Evolutionary conservation across 2,329 filamentous ascomycete genomes (phyloP).

Genomic region (Plectosphaerella sp.): DNA sequence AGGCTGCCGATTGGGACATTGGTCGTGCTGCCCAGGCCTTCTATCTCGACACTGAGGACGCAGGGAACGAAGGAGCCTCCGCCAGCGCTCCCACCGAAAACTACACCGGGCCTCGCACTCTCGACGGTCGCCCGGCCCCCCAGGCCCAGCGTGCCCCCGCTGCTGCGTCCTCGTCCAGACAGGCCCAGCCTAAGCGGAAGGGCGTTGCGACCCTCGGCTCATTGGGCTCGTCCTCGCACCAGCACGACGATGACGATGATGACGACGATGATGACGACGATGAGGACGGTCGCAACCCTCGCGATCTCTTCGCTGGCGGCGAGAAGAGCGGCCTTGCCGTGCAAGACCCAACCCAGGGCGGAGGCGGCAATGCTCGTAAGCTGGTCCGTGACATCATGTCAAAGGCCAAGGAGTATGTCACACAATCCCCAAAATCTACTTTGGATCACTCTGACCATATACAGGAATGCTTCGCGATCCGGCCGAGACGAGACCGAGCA

Average conservation of each 20-base stretch:
- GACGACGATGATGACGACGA: slow-evolving; percentile 51
- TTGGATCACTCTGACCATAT: neutral
- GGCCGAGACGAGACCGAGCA: slow-evolving; percentile 45
- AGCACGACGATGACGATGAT: slow-evolving; percentile 56
- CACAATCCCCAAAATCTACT: neutral
- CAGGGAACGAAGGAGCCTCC: slow-evolving; percentile 37
- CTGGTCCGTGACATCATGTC: slow-evolving; percentile 61
- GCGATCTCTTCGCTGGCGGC: slow-evolving; percentile 77
- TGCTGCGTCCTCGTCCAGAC: slow-evolving; percentile 19
- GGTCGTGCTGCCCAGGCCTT: slow-evolving; percentile 57
- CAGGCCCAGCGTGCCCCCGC: slow-evolving; percentile 18
- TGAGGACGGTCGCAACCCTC: slow-evolving; percentile 52
- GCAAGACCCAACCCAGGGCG: slow-evolving; percentile 52
- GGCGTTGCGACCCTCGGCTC: slow-evolving; percentile 60
- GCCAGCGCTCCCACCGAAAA: slow-evolving; percentile 21
- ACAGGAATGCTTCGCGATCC: slow-evolving; percentile 57
- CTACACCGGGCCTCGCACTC: slow-evolving; percentile 58
- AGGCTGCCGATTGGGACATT: slow-evolving; percentile 62
- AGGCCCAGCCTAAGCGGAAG: slow-evolving; percentile 47
- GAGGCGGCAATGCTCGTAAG: slow-evolving; percentile 42
- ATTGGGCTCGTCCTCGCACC: slow-evolving; percentile 35
- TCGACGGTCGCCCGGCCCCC: slow-evolving; percentile 58
- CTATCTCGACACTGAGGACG: slow-evolving; percentile 54
- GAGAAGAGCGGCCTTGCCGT: slow-evolving; percentile 75
- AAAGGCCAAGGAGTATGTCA: slow-evolving; percentile 56